Evolutionary conservation across 768 basidiomycete species (phyloP).

Genomic region (Dendrothele bispora): DNA sequence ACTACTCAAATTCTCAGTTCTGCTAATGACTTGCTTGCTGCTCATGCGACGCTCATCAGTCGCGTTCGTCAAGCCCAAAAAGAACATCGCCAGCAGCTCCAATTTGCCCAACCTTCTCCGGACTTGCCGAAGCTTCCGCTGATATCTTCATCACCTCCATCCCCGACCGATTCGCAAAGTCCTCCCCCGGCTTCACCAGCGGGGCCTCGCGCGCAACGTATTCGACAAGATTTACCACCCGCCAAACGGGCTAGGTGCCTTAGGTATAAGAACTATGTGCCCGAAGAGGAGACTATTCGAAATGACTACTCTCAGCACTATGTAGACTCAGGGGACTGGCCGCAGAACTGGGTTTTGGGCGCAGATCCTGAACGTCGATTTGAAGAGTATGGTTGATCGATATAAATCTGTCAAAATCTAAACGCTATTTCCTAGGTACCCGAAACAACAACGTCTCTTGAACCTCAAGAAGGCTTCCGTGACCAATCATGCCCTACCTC

Average conservation of each 20-base stretch:
- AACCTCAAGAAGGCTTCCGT: conserved; percentile 82
- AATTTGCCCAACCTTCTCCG: conserved; percentile 51
- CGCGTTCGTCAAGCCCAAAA: conserved; percentile 59
- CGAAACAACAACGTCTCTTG: conserved; percentile 86
- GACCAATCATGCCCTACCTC: conserved; percentile 64
- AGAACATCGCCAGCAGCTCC: conserved; percentile 54
- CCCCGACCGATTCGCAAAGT: conserved; percentile 38
- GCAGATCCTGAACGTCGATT: conserved; percentile 87
- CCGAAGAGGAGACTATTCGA: conserved; percentile 94
- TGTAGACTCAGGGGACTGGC: conserved; percentile 90
- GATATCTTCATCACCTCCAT: conserved; percentile 56
- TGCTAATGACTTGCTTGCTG: conserved; percentile 64
- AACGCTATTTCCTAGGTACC: conserved; percentile 67
- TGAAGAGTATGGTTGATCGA: conserved; percentile 76
- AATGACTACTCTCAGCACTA: conserved; percentile 94
- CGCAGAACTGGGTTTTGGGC: conserved; percentile 90
- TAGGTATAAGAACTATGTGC: conserved; percentile 79
- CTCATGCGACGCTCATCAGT: conserved; percentile 58
- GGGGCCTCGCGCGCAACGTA: conserved; percentile 27
- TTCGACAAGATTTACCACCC: conserved; percentile 56
- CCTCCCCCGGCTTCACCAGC: conserved; percentile 50
- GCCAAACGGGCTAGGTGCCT: conserved; percentile 71
- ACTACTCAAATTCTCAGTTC: conserved; percentile 54
- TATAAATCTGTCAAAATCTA: conserved; percentile 2
- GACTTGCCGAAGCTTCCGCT: conserved; percentile 58